Evolutionary conservation across 352 stramenopile genomes (phyloP).

Genomic region (Lagenidium giganteum): DNA sequence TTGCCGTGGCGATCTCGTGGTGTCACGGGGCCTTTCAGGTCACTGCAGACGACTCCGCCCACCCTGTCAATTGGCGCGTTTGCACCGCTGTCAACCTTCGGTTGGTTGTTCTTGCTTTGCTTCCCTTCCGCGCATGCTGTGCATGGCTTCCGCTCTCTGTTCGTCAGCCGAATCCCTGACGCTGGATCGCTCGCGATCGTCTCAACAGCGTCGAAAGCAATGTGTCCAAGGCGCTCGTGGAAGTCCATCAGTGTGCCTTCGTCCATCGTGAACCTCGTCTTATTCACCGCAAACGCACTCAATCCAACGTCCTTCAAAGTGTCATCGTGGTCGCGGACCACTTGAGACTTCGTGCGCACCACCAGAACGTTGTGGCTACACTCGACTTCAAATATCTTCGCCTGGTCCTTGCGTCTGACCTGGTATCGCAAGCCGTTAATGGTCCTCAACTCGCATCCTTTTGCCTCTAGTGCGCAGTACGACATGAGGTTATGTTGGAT

Average conservation of each 20-base stretch:
- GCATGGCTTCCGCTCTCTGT: background rate
- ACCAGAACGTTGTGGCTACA: constrained; percentile 6
- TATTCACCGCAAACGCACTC: no score
- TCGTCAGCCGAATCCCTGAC: background rate
- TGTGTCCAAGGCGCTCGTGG: no score
- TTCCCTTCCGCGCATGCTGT: background rate
- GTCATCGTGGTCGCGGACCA: no score
- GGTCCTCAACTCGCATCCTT: no score
- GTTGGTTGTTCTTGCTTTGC: background rate
- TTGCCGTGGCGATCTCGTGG: constrained; percentile 2
- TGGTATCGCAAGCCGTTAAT: no score
- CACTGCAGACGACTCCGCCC: background rate
- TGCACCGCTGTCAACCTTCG: background rate
- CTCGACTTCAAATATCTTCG: background rate
- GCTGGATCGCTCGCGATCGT: background rate
- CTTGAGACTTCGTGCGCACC: no score
- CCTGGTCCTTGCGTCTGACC: background rate
- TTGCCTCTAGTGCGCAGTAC: background rate
- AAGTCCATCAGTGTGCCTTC: no score
- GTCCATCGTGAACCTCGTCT: no score
- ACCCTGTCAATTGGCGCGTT: background rate
- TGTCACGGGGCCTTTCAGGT: constrained; percentile 2
- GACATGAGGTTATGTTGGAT: constrained; percentile 4
- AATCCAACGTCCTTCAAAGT: no score
- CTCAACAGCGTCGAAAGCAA: no score